These are phyloP conservation scores for Microsporum canis DNA, from an alignment of 2,329 filamentous ascomycete species.

Conservation along the genomic window DNA sequence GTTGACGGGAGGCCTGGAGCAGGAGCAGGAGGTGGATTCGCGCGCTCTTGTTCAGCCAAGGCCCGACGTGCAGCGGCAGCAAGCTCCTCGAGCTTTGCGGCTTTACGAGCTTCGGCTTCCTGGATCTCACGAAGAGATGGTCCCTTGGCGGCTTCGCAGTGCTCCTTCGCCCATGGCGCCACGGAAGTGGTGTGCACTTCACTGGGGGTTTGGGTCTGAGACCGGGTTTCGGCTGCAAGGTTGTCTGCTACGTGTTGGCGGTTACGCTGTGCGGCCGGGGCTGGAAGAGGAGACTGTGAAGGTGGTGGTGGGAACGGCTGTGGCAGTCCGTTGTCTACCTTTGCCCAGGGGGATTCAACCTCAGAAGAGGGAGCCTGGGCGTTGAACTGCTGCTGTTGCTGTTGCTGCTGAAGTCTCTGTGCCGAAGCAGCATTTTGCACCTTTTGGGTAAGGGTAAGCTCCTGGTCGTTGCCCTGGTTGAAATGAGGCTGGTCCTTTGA, in stretches of 20 bases:
- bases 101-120: conserved; percentile 85
- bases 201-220: conserved; percentile 63
- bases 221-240: conserved; percentile 53
- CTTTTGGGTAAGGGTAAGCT: conserved; percentile 67
- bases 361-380: conserved; percentile 18
- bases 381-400: conserved; percentile 13
- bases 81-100: conserved; percentile 74
- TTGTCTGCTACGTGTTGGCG: conserved; percentile 73
- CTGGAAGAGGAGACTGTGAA: conserved; percentile 70
- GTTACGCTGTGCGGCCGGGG: conserved; percentile 76
- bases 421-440: conserved; percentile 59
- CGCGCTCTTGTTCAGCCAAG: conserved; percentile 68
- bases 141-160: conserved; percentile 59
- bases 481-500: conserved; percentile 14
- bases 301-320: conserved; percentile 56
- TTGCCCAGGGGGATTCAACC: conserved; percentile 45
- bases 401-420: conserved; percentile 29
- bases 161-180: conserved; percentile 91
- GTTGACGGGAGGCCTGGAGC: conserved; percentile 72
- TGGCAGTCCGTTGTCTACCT: conserved; percentile 56
- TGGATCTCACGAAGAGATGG: conserved; percentile 95
- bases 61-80: conserved; percentile 67
- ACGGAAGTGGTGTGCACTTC: conserved; percentile 60
- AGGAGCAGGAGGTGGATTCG: conserved; percentile 51
- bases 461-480: conserved; percentile 37